Base-by-base conservation (phyloP, 129 eudicot genomes). In the Ambrosia trifida region DNA sequence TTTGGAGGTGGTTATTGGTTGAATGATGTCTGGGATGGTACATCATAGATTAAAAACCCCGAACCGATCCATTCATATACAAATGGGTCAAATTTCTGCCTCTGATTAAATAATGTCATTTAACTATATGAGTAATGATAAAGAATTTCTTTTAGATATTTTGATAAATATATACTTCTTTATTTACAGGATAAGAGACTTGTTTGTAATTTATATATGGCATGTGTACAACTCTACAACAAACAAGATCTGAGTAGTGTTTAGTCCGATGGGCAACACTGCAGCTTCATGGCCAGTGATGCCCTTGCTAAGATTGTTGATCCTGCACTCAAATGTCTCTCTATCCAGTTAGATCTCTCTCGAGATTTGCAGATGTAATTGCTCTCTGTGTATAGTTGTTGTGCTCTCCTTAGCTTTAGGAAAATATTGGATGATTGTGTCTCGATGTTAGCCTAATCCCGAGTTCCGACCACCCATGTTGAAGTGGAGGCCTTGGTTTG, bases 391-490 rank as follows among this genome's bases (percentile, higher is more conserved):
- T 95, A 74, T 97, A 95, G 97, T 19, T 19, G 9, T 11, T 6
- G 10, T 6, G 44, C 44, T 40, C 28, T 24, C 28, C 44, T 35
- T 35, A 35, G 38, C 38, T 40, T 40, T 40, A 10, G 6, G 44
- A 51, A 16, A 51, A 5, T 17, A 51, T 51, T 40, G 4, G 11
- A 50, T 19, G 60, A 24, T 65, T 46, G 53, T 60, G 70, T 3
- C 10, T 40, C 47, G 47, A 63, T 62, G 57, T 20, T 87, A 90
- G 96, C 84, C 96, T 18, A 97, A 89, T 82, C 97, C 99, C 4
- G 99, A 94, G 78, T 94, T 94, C 65, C 81, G 99, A 76, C 98
- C 98, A 31, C 98, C 96, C 4, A 94, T 94, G 98, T 94, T 97
- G 99, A 90, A 81, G 99, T 94, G 28, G 84, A 94, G 80, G 96